Conservation (phyloP, 768 basidiomycete genomes). For the Phaeolepiota aurea region DNA sequence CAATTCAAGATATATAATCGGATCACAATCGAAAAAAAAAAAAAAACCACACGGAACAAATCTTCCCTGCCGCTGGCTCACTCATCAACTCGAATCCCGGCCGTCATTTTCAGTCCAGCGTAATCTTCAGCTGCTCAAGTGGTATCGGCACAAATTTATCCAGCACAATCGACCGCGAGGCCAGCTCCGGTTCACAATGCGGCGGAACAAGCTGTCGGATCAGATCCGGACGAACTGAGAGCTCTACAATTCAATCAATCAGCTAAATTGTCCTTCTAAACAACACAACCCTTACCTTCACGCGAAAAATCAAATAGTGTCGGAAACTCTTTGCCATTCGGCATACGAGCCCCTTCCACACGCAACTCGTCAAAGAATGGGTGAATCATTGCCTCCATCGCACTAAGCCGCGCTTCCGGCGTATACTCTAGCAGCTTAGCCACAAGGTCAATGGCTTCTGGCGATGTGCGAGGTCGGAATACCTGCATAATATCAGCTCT, state of each 20-base stretch:
- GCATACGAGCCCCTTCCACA: constrained; percentile 86
- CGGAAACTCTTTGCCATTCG: constrained; percentile 95
- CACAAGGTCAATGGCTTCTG: constrained; percentile 94
- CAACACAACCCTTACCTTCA: constrained; percentile 92
- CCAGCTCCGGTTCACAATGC: constrained; percentile 85
- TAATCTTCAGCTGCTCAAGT: constrained; percentile 89
- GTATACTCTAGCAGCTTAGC: constrained; percentile 96
- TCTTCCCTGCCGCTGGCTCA: no score
- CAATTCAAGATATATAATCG: constrained; percentile 40
- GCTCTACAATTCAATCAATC: constrained; percentile 43
- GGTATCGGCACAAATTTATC: constrained; percentile 96
- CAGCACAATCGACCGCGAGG: constrained; percentile 76
- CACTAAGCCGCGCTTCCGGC: constrained; percentile 85
- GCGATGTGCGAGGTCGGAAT: constrained; percentile 94
- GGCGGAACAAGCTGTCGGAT: constrained; percentile 87
- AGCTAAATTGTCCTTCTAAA: constrained; percentile 6
- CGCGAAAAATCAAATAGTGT: constrained; percentile 91
- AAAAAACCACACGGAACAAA: constrained; percentile 7
- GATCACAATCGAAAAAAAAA: constrained; percentile 15
- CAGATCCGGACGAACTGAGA: constrained; percentile 93
- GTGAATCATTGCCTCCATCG: constrained; percentile 87
- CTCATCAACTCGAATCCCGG: no score
- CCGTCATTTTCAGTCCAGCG: constrained; percentile 62
- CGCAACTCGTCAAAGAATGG: constrained; percentile 97
- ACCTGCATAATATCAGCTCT: constrained; percentile 48